These are phyloP conservation scores for Globisporangium echinulatum DNA, from an alignment of 352 stramenopile species.

Conservation along the genomic window DNA sequence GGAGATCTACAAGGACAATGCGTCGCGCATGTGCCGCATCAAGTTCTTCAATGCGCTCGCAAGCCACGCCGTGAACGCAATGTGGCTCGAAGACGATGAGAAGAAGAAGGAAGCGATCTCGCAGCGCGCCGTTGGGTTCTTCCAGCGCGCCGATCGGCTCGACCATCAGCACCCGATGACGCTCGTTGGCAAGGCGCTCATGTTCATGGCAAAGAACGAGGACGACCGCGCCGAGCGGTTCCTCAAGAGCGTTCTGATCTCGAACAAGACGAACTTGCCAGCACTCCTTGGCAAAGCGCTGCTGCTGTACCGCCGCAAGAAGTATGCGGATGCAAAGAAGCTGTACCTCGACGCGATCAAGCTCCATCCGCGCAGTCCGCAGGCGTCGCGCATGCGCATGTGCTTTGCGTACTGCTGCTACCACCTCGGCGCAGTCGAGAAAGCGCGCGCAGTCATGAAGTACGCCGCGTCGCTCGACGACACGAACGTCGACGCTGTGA, in stretches of 20 bases:
- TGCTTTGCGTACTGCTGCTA: slow-evolving; percentile 96
- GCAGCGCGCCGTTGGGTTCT: slow-evolving; percentile 77
- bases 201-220: slow-evolving; percentile 91
- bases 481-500: slow-evolving; percentile 93
- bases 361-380: slow-evolving; percentile 88
- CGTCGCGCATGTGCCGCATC: slow-evolving; percentile 77
- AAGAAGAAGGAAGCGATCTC: slow-evolving; percentile 79
- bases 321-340: slow-evolving; percentile 88
- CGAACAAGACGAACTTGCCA: slow-evolving; percentile 82
- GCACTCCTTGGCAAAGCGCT: slow-evolving; percentile 82
- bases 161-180: slow-evolving; percentile 89
- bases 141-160: slow-evolving; percentile 82
- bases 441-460: slow-evolving; percentile 78
- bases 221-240: slow-evolving; percentile 88
- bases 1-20: slow-evolving; percentile 86
- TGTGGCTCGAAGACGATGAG: slow-evolving; percentile 88
- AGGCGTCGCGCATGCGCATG: slow-evolving; percentile 89
- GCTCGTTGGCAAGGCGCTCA: slow-evolving; percentile 87
- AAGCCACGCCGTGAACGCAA: slow-evolving; percentile 80
- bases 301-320: slow-evolving; percentile 85
- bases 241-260: slow-evolving; percentile 89
- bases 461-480: slow-evolving; percentile 81
- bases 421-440: slow-evolving; percentile 87
- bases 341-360: slow-evolving; percentile 93
- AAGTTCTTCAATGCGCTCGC: slow-evolving; percentile 88